Evolutionary conservation across 2,329 filamentous ascomycete species (phyloP), one percentile per base, ranked within the genome.

Genomic region (Aspergillus quadrilineatus): DNA sequence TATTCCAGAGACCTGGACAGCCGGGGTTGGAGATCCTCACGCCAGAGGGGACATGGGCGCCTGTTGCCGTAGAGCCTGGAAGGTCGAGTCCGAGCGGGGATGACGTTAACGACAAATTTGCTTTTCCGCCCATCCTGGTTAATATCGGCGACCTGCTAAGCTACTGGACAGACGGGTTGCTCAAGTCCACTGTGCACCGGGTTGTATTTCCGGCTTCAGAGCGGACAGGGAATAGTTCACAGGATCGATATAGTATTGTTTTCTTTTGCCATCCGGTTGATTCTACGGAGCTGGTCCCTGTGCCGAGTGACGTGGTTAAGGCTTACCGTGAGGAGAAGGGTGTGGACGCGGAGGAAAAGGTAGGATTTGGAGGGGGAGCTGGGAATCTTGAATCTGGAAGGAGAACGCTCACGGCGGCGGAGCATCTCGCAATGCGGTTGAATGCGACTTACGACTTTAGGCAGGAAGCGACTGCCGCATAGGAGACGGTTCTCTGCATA

Each of bases 121-220:
- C 78, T 7, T 82, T 79, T 41, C 87, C 85, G n/a, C 92, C 88
- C 1, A 90, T 85, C n/a, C 69, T 88, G 3, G 82, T 88, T 12
- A 88, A 88, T 60, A 88, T 89, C n/a, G 87, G 86, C 0, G 87
- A 90, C 67, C 64, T 89, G 34, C 75, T 90, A 12, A 88, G 85
- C 34, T 94, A 95, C 72, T 97, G 93, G 93, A 97, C 94, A 1
- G 88, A 89, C 62, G 92, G 92, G 0, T 75, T 97, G 46, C 81
- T 97, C 60, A 89, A 91, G 65, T 92, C 88, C 64, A 97, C 93
- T 0, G 85, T 97, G 5, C 94, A 97, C 70, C 81, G 93, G 9
- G 94, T 97, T 30, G 85, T 93, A 0, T 94, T 96, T 62, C 80
- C 82, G 1, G 65, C 70, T 29, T 75, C 75, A 0, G 76, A 72